These are phyloP conservation scores for Parastagonospora nodorum DNA, from an alignment of 2,329 filamentous ascomycete genomes.

Conservation along the genomic window DNA sequence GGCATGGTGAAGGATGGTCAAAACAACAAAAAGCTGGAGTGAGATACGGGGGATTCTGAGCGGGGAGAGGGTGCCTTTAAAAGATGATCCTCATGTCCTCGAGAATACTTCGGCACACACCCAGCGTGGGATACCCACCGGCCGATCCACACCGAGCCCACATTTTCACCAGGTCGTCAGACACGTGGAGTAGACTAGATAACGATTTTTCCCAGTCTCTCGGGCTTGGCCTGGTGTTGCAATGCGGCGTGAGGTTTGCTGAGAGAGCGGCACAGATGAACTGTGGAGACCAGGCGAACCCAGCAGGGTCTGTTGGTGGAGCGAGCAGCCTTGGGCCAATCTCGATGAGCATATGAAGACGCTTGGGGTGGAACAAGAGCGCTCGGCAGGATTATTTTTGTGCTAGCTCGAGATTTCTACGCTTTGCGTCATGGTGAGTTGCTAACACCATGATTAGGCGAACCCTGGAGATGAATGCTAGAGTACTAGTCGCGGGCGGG, in stretches of 20 bases:
- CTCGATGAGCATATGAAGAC: constrained; percentile 25
- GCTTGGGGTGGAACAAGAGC: constrained; percentile 30
- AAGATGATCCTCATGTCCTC: constrained; percentile 21
- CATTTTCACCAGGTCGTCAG: constrained; percentile 24
- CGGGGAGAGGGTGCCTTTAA: constrained; percentile 33
- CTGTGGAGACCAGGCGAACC: constrained; percentile 31
- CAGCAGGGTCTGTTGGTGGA: constrained; percentile 32
- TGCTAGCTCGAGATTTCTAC: constrained; percentile 23
- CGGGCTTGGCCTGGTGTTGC: constrained; percentile 36
- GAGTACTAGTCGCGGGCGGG: background rate
- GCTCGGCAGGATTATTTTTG: constrained; percentile 26
- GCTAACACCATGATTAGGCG: background rate
- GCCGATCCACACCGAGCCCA: constrained; percentile 26
- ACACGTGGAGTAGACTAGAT: constrained; percentile 36
- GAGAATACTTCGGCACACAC: constrained; percentile 20
- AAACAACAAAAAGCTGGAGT: constrained; percentile 22
- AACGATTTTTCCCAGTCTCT: constrained; percentile 32
- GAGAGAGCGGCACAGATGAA: constrained; percentile 33
- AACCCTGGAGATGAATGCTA: constrained; percentile 1
- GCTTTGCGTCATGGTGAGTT: constrained; percentile 25
- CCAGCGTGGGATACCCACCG: constrained; percentile 13
- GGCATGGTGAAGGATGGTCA: constrained; percentile 25
- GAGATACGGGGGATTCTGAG: constrained; percentile 24
- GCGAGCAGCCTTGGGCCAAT: constrained; percentile 26
- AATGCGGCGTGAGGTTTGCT: constrained; percentile 21